Evolutionary conservation across 2,329 filamentous ascomycete genomes (phyloP).

Genomic region (Aspergillus luchuensis): DNA sequence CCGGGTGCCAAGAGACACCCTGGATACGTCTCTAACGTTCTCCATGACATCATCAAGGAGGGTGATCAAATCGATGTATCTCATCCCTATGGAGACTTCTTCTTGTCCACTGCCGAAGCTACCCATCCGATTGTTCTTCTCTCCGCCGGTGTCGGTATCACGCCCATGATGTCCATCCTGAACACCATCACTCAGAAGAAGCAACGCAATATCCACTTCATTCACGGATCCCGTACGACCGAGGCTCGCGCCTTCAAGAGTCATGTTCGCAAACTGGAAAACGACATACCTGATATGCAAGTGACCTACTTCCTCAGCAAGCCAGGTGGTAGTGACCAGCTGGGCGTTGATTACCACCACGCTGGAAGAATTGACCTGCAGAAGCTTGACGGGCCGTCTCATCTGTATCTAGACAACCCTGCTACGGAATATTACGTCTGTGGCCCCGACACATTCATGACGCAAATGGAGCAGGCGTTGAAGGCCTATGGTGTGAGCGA

Average conservation of each 20-base stretch:
- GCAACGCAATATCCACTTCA: constrained; percentile 58
- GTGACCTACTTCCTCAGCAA: constrained; percentile 61
- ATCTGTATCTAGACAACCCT: constrained; percentile 58
- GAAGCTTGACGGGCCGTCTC: constrained; percentile 50
- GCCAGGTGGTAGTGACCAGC: constrained; percentile 49
- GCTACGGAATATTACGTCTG: constrained; percentile 70
- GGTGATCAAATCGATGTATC: constrained; percentile 67
- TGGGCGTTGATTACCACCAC: constrained; percentile 62
- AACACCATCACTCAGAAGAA: constrained; percentile 52
- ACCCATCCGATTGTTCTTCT: constrained; percentile 59
- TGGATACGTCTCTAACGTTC: constrained; percentile 69
- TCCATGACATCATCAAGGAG: constrained; percentile 63
- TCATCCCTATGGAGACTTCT: constrained; percentile 67
- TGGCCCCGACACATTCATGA: constrained; percentile 72
- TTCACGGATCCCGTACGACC: constrained; percentile 58
- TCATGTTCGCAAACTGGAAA: constrained; percentile 51
- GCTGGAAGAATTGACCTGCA: constrained; percentile 61
- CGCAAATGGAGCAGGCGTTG: constrained; percentile 57
- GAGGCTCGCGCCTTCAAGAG: constrained; percentile 55
- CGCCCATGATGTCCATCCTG: constrained; percentile 63
- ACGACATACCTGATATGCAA: constrained; percentile 50
- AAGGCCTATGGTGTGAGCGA: constrained; percentile 57
- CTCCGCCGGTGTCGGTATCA: constrained; percentile 63
- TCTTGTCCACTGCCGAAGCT: constrained; percentile 48
- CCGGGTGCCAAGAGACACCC: constrained; percentile 54